Percentiles rank a stretch among this genome's conserved stretches.
These are phyloP conservation scores for Blastomyces gilchristii DNA, from an alignment of 2,329 filamentous ascomycete species.

Conservation along the genomic window DNA sequence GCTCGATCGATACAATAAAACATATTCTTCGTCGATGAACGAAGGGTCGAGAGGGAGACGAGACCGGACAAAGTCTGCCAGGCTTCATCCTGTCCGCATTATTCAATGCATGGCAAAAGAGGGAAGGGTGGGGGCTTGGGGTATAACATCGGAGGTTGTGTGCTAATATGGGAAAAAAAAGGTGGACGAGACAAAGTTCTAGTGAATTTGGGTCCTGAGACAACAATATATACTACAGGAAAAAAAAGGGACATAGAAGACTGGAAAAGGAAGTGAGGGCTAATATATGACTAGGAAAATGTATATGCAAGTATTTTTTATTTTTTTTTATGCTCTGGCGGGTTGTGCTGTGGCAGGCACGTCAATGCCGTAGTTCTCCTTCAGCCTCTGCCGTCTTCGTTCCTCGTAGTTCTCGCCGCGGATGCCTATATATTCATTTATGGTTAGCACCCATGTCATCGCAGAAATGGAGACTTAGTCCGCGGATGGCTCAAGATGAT, in stretches of 20 bases:
- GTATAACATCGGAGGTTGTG: background rate
- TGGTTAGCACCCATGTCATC: slow-evolving; percentile 11
- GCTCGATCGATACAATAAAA: background rate
- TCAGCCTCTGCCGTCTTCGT: slow-evolving; percentile 67
- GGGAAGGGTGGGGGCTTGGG: background rate
- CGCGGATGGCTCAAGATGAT: background rate
- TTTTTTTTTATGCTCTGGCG: slow-evolving; percentile 30
- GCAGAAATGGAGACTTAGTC: background rate
- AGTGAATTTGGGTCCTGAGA: background rate
- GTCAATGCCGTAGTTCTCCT: slow-evolving; percentile 80
- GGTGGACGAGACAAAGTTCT: background rate
- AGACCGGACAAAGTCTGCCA: background rate
- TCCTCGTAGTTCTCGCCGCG: slow-evolving; percentile 73
- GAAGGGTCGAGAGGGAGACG: background rate
- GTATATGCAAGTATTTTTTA: slow-evolving; percentile 5
- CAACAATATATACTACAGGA: slow-evolving; percentile 8
- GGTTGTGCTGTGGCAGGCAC: slow-evolving; percentile 52
- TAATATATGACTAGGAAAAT: slow-evolving; percentile 3
- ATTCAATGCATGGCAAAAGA: background rate
- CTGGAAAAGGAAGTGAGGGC: slow-evolving; percentile 14
- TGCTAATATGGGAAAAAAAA: no score
- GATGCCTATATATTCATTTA: slow-evolving; percentile 50
- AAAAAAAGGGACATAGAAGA: slow-evolving; percentile 12
- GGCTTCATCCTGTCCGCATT: background rate
- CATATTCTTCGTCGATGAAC: background rate